These are phyloP conservation scores for Dendryphion nanum DNA, from an alignment of 2,329 filamentous ascomycete species.

Conservation along the genomic window DNA sequence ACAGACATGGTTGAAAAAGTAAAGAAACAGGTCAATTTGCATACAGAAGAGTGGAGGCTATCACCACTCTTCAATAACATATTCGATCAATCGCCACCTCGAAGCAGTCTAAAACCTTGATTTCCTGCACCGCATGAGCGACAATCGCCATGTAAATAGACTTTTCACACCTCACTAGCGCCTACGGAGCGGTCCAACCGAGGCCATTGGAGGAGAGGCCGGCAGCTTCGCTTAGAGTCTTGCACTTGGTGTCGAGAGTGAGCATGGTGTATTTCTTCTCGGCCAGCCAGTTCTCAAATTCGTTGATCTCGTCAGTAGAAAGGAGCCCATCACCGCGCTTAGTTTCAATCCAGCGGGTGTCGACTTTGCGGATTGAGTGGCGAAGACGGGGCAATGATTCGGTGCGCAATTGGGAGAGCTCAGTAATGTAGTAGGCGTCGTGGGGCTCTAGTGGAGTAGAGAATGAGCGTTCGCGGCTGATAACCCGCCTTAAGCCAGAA, in stretches of 20 bases:
- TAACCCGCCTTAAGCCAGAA: too few relatives aligned
- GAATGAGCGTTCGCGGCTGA: conserved; percentile 34
- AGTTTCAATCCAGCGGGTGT: conserved; percentile 32
- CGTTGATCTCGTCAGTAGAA: conserved; percentile 19
- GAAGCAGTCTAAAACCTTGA: too few relatives aligned
- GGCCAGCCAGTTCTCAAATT: conserved; percentile 42
- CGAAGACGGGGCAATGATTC: conserved; percentile 45
- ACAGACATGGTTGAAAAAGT: too few relatives aligned
- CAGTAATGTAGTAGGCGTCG: conserved; percentile 31
- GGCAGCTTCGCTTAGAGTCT: conserved; percentile 22
- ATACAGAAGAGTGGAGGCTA: too few relatives aligned
- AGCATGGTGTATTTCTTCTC: conserved; percentile 33
- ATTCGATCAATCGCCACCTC: too few relatives aligned
- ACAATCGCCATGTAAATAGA: too few relatives aligned
- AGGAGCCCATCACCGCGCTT: conserved; percentile 19
- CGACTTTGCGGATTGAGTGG: conserved; percentile 37
- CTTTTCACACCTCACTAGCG: conserved; percentile 31
- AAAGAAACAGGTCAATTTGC: too few relatives aligned
- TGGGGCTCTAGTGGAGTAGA: conserved; percentile 34
- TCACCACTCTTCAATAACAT: too few relatives aligned
- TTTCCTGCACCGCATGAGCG: too few relatives aligned
- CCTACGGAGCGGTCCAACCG: conserved; percentile 35
- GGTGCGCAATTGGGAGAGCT: conserved; percentile 40
- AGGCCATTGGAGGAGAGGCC: conserved; percentile 28
- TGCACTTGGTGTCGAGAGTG: conserved; percentile 30